Evolutionary conservation across 2,329 filamentous ascomycete species (phyloP).

Genomic region (Trichophyton equinum): DNA sequence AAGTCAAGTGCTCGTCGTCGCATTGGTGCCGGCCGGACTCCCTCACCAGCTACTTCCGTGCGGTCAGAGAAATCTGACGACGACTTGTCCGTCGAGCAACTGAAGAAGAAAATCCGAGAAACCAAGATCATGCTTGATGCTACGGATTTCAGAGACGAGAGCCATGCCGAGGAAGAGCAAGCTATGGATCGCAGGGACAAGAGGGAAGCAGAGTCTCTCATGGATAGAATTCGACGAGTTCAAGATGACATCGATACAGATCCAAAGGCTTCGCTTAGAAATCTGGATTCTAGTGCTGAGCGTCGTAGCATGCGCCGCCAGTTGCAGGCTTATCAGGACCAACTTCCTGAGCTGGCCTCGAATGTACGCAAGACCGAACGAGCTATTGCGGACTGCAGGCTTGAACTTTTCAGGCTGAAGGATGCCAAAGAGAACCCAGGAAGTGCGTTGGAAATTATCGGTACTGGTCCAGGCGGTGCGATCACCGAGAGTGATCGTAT

Average conservation of each 20-base stretch:
- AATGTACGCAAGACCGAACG: slow-evolving; percentile 84
- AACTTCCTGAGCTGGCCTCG: slow-evolving; percentile 81
- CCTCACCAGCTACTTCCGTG: slow-evolving; percentile 64
- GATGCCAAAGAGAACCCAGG: slow-evolving; percentile 86
- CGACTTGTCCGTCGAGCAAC: slow-evolving; percentile 71
- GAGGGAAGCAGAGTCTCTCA: slow-evolving; percentile 85
- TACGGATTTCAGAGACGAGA: slow-evolving; percentile 92
- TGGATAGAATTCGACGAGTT: slow-evolving; percentile 76
- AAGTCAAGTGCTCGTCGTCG: slow-evolving; percentile 85
- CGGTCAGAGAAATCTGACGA: slow-evolving; percentile 54
- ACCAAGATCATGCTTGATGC: slow-evolving; percentile 90
- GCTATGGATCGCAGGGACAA: slow-evolving; percentile 80
- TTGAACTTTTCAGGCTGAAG: slow-evolving; percentile 85
- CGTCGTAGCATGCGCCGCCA: slow-evolving; percentile 75
- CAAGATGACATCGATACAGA: slow-evolving; percentile 93
- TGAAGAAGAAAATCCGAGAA: slow-evolving; percentile 85
- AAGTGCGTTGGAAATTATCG: slow-evolving; percentile 68
- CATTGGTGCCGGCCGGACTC: slow-evolving; percentile 58
- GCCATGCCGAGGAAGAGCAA: slow-evolving; percentile 79
- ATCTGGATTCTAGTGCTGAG: slow-evolving; percentile 76
- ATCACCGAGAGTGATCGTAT: slow-evolving; percentile 89
- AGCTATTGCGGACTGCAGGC: slow-evolving; percentile 76
- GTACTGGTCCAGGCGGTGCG: slow-evolving; percentile 78
- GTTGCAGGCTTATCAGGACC: slow-evolving; percentile 76
- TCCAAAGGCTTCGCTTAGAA: slow-evolving; percentile 59